Base-by-base conservation (phyloP, 306 rosid species). In the Pyrus communis region DNA sequence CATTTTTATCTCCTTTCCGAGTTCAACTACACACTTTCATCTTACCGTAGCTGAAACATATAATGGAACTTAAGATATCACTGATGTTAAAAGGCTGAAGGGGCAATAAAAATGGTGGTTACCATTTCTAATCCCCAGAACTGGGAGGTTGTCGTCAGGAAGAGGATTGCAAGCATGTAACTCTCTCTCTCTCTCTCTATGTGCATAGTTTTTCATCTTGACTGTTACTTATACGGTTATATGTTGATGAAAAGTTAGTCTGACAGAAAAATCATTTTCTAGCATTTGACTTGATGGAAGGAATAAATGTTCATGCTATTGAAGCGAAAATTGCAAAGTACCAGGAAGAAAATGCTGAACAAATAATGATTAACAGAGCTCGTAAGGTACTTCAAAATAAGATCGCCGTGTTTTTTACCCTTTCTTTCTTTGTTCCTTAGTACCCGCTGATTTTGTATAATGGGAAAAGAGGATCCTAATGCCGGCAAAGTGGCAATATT, bases 321-420 rank as follows among this genome's bases (percentile, higher is more conserved):
- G 96, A 90, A 85, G 95, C 78, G 55, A 86, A 85, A 81, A 91
- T 90, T 78, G 88, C 91, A 25, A 58, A 77, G 77, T 94, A 91
- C 80, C 93, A 94, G 74, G 89, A 94, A 85, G 98, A 90, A 87
- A 90, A 91, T 94, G 85, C 93, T 17, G 96, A 94, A 38, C 96
- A 87, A 81, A 94, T 94, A 77, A 90, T 86, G 94, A 66, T 91
- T 54, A 94, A 87, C 77, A 93, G 91, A 67, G 98, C 97, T 74
- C 86, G 88, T 40, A 94, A 94, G 97, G 98, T 91, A 89, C 66
- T 59, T 78, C 45, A 28, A 17, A 64, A 35, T 65, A 58, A 40
- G 11, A 17, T 42, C 7, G 23, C 40, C 27, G 15, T 25, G 67
- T 62, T 62, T 28, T 62, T 43, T 27, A 31, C 69, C 28, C 63